phyloP scores from a whole-genome alignment of 768 basidiomycete species.

The Suillus americanus region DNA sequence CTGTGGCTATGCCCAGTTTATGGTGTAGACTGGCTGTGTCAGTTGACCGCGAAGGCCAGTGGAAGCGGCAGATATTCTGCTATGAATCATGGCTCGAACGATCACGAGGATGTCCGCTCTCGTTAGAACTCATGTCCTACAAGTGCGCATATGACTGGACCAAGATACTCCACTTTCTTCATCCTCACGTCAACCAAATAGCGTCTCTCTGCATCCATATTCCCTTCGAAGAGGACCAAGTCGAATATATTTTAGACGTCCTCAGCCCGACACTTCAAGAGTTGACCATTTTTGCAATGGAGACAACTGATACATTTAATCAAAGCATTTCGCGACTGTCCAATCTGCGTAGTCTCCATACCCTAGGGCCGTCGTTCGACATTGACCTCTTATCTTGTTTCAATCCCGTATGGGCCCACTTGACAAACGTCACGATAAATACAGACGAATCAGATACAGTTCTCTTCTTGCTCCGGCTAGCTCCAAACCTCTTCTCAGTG shows the following conservation, averaged over 20 bases:
- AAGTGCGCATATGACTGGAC: background rate
- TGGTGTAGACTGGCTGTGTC: conserved; percentile 43
- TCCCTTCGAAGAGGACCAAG: no score
- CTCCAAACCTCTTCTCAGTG: conserved; percentile 17
- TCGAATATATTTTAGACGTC: conserved; percentile 1
- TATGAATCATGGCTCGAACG: conserved; percentile 14
- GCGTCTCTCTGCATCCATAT: background rate
- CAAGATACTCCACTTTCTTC: conserved; percentile 11
- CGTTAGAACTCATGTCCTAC: conserved; percentile 16
- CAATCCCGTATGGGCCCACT: conserved; percentile 16
- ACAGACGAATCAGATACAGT: background rate
- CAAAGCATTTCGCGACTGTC: conserved; percentile 8
- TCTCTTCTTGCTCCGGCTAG: conserved; percentile 15
- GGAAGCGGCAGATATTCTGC: conserved; percentile 10
- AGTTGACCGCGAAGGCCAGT: background rate
- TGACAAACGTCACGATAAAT: conserved; percentile 14
- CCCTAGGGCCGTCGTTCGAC: background rate
- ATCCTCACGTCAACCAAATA: conserved; percentile 15
- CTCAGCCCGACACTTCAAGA: conserved; percentile 16
- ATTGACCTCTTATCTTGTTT: conserved; percentile 9
- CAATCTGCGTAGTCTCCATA: conserved; percentile 14
- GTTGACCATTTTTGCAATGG: conserved; percentile 8
- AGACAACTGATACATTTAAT: no score
- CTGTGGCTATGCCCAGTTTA: conserved; percentile 38
- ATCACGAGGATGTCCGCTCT: conserved; percentile 17